phyloP scores from a whole-genome alignment of 139 green algal genomes.

The Chlamydomonas asymmetrica region DNA sequence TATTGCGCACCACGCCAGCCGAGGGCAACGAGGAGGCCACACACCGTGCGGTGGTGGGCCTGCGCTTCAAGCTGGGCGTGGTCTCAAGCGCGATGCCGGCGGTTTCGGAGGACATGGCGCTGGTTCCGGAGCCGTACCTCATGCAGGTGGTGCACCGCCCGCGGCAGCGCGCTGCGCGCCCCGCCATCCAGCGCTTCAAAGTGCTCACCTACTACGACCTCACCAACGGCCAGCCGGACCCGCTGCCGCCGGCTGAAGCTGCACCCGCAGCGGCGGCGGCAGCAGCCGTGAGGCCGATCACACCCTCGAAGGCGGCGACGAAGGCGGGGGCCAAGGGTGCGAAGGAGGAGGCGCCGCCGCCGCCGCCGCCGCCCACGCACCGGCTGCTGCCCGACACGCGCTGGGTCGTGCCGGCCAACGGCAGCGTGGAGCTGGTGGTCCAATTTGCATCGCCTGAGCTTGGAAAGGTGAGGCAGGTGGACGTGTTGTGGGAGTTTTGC shows the following conservation, averaged over 20 bases:
- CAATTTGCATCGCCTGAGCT: slow-evolving; percentile 51
- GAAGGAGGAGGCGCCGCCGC: slow-evolving; percentile 9
- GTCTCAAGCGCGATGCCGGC: slow-evolving; percentile 42
- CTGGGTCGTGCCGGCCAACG: slow-evolving; percentile 64
- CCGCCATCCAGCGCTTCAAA: slow-evolving; percentile 52
- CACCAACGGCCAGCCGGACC: slow-evolving; percentile 19
- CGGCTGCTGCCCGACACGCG: slow-evolving; percentile 29
- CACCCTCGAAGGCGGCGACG: not conserved
- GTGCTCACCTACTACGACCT: slow-evolving; percentile 43
- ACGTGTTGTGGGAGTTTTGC: too few relatives aligned
- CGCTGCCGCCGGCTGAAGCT: not conserved
- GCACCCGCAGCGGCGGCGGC: not conserved
- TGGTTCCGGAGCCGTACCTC: slow-evolving; percentile 59
- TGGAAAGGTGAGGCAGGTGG: slow-evolving; percentile 14
- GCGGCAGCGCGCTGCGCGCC: slow-evolving; percentile 27
- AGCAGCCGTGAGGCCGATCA: not conserved
- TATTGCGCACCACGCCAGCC: not conserved
- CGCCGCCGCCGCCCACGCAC: slow-evolving; percentile 26
- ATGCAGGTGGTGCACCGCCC: slow-evolving; percentile 48
- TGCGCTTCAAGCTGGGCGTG: slow-evolving; percentile 49
- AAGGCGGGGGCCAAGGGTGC: slow-evolving; percentile 13
- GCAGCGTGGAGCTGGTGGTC: slow-evolving; percentile 53
- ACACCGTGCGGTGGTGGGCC: slow-evolving; percentile 40
- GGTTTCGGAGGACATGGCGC: slow-evolving; percentile 37
- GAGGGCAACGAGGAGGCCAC: slow-evolving; percentile 18